These are phyloP conservation scores for Eucalyptus leucophloia DNA, from an alignment of 345 rosid genomes.

Conservation along the genomic window DNA sequence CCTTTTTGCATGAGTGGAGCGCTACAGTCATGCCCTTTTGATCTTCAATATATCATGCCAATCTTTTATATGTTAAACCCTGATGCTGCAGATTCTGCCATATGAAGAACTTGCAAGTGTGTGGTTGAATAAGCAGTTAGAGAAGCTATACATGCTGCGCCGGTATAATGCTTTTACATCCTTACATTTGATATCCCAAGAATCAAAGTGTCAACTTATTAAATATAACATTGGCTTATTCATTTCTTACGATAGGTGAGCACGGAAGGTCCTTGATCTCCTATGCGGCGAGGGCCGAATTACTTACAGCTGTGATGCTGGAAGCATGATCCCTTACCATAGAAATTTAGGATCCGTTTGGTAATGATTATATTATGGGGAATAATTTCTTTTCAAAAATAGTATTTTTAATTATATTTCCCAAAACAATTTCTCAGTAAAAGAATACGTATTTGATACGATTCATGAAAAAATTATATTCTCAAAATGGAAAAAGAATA, in stretches of 20 bases:
- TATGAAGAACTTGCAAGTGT: neutral
- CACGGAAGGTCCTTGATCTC: neutral
- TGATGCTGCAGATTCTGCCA: neutral
- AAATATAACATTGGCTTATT: neutral
- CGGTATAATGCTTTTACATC: constrained; percentile 1
- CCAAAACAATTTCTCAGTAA: rapidly evolving
- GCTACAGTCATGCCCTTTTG: neutral
- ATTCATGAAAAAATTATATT: too few species aligned
- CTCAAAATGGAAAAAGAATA: too few species aligned
- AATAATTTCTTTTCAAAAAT: too few species aligned
- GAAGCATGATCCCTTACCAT: neutral
- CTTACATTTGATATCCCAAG: neutral
- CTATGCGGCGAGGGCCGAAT: neutral
- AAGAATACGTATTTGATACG: too few species aligned
- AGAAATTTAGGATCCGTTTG: too few species aligned
- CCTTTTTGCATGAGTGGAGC: neutral
- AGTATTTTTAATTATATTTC: too few species aligned
- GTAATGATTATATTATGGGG: rapidly evolving
- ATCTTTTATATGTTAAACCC: neutral
- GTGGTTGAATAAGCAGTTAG: constrained; percentile 36
- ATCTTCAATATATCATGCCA: neutral
- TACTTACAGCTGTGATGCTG: neutral
- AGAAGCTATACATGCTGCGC: constrained; percentile 32
- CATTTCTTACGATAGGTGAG: neutral
- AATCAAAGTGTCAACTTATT: neutral